phyloP scores from a whole-genome alignment of 1,139 yeast genomes.

The Ogataea hybrid region DNA sequence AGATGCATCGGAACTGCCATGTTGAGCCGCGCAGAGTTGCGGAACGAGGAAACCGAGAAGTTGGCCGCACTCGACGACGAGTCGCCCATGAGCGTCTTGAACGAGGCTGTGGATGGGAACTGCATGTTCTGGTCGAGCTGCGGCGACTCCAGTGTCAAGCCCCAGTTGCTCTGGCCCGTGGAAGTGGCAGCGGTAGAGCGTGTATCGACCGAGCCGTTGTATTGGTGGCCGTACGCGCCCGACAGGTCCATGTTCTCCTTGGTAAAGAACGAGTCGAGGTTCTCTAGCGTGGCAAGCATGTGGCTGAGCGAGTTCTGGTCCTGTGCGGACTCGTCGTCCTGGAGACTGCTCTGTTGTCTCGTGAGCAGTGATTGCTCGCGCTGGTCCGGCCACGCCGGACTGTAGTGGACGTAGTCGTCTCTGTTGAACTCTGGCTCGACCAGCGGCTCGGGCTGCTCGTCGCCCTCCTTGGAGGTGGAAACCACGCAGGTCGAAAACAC shows the following conservation, averaged over 20 bases:
- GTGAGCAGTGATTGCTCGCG: slow-evolving; percentile 19
- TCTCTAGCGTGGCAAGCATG: slow-evolving; percentile 96
- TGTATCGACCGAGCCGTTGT: slow-evolving; percentile 39
- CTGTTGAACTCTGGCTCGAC: slow-evolving; percentile 21
- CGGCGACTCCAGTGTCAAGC: slow-evolving; percentile 43
- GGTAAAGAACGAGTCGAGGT: slow-evolving; percentile 88
- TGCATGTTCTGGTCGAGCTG: slow-evolving; percentile 70
- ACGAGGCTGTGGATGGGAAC: slow-evolving; percentile 76
- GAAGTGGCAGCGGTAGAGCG: slow-evolving; percentile 36
- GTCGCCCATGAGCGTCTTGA: slow-evolving; percentile 70
- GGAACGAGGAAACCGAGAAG: slow-evolving; percentile 20
- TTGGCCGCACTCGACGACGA: slow-evolving; percentile 37
- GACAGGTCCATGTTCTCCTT: slow-evolving; percentile 48
- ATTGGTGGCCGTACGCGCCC: slow-evolving; percentile 30
- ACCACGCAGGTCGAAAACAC: slow-evolving; percentile 82
- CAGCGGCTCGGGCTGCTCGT: slow-evolving; percentile 27
- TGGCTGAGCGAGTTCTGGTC: slow-evolving; percentile 80
- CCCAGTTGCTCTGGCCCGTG: slow-evolving; percentile 20
- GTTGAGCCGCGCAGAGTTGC: slow-evolving; percentile 16
- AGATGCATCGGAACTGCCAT: slow-evolving; percentile 21
- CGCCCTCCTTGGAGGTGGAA: slow-evolving; percentile 28
- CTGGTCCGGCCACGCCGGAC: slow-evolving; percentile 28
- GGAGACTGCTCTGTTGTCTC: slow-evolving; percentile 5
- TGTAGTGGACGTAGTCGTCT: slow-evolving; percentile 51
- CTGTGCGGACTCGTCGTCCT: slow-evolving; percentile 34